Percentiles rank a stretch among this genome's conserved stretches.
phyloP scores from a whole-genome alignment of 2,329 filamentous ascomycete species.

The Ascocoryne sarcoides region DNA sequence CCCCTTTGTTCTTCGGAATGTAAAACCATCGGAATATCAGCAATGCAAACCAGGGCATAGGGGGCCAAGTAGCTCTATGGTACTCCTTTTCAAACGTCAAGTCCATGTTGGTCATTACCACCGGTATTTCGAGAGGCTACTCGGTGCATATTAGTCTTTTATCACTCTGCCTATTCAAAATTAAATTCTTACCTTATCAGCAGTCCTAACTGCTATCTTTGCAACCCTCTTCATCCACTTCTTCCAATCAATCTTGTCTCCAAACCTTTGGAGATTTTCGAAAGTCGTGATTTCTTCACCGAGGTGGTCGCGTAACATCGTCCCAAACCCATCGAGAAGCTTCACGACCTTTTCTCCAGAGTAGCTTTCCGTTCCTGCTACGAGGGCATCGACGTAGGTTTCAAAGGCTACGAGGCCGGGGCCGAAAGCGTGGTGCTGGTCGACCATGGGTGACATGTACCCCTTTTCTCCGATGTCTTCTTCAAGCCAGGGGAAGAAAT shows the following conservation, averaged over 20 bases:
- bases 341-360: conserved; percentile 26
- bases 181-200: conserved; percentile 10
- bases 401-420: conserved; percentile 28
- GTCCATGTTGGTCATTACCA: too few species aligned
- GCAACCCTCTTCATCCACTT: conserved; percentile 22
- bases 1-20: too few species aligned
- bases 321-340: conserved; percentile 32
- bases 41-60: too few species aligned
- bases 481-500: conserved; percentile 34
- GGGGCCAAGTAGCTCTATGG: too few species aligned
- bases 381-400: conserved; percentile 28
- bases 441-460: conserved; percentile 35
- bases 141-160: too few species aligned
- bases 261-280: conserved; percentile 28
- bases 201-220: conserved; percentile 11
- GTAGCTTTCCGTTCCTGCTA: conserved; percentile 24
- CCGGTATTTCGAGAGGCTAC: too few species aligned
- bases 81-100: too few species aligned
- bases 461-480: conserved; percentile 28
- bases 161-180: too few species aligned
- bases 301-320: conserved; percentile 30
- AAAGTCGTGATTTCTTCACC: conserved; percentile 33
- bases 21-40: too few species aligned
- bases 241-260: conserved; percentile 30
- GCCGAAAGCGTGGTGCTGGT: conserved; percentile 34